A percentile compares a stretch with the other conserved stretches of the same genome.
Conservation (phyloP, 371 early-diverging fungal genomes). For the Mucor indicus region DNA sequence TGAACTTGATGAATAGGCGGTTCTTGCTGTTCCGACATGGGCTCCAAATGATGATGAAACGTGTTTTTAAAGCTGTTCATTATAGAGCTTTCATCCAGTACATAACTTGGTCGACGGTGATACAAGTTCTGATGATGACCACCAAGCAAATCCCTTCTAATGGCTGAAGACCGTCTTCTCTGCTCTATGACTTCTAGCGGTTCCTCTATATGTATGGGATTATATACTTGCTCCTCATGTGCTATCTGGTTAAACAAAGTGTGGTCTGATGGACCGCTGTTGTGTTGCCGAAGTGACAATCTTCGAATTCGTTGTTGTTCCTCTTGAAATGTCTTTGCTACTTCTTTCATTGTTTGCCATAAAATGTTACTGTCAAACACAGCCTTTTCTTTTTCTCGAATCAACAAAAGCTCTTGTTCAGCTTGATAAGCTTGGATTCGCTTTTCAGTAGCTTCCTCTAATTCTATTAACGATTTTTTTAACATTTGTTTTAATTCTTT, state of each 20-base stretch:
- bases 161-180: constrained; percentile 4
- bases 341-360: constrained; percentile 32
- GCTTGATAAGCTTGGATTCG: constrained; percentile 23
- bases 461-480: constrained; percentile 12
- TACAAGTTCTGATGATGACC: too few species aligned
- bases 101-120: constrained; percentile 20
- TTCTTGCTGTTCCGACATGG: neutral
- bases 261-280: neutral
- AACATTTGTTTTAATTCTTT: constrained; percentile 18
- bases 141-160: constrained; percentile 1
- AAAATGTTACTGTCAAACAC: constrained; percentile 24
- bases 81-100: constrained; percentile 21
- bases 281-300: neutral
- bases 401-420: constrained; percentile 20
- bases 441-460: constrained; percentile 21
- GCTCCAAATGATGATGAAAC: neutral
- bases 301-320: neutral
- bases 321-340: constrained; percentile 16
- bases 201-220: neutral
- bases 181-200: neutral
- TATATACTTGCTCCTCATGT: neutral
- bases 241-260: neutral
- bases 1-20: too few species aligned
- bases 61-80: constrained; percentile 3
- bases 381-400: constrained; percentile 15